phyloP scores from a whole-genome alignment of 495 filamentous ascomycete genomes.

The Penicillium canariense region DNA sequence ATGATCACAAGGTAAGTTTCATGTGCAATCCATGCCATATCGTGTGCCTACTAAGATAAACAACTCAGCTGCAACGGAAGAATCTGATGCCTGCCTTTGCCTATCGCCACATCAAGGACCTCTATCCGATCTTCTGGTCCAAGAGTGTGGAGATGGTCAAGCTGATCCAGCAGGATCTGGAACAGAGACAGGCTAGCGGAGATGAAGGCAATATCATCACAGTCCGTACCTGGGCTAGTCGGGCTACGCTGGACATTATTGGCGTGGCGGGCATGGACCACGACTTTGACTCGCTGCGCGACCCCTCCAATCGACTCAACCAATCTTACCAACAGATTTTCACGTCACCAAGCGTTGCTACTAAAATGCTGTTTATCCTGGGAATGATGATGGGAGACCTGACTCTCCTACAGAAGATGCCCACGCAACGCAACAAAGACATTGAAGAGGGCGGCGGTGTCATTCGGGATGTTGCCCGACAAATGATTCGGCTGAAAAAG shows the following conservation, averaged over 20 bases:
- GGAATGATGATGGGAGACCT: slow-evolving; percentile 39
- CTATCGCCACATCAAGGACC: slow-evolving; percentile 80
- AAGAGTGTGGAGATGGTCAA: slow-evolving; percentile 58
- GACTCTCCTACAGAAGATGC: slow-evolving; percentile 46
- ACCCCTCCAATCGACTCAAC: slow-evolving; percentile 62
- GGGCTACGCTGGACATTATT: slow-evolving; percentile 86
- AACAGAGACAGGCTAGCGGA: slow-evolving; percentile 12
- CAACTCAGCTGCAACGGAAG: slow-evolving; percentile 61
- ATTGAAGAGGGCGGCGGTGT: slow-evolving; percentile 50
- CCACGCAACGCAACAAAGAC: slow-evolving; percentile 64
- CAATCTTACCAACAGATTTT: slow-evolving; percentile 59
- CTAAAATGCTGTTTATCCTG: slow-evolving; percentile 38
- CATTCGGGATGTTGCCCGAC: slow-evolving; percentile 61
- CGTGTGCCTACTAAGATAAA: background rate
- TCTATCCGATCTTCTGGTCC: slow-evolving; percentile 81
- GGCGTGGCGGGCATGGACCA: slow-evolving; percentile 79
- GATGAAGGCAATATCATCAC: slow-evolving; percentile 49
- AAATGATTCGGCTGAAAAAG: slow-evolving; percentile 68
- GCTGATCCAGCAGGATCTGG: slow-evolving; percentile 37
- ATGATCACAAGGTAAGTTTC: slow-evolving; percentile 66
- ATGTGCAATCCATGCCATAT: background rate
- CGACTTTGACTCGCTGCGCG: slow-evolving; percentile 70
- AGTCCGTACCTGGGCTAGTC: slow-evolving; percentile 61
- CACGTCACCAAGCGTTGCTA: slow-evolving; percentile 7
- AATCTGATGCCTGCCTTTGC: slow-evolving; percentile 81